Evolutionary conservation across 768 basidiomycete genomes (phyloP).

Genomic region (Imleria badia): DNA sequence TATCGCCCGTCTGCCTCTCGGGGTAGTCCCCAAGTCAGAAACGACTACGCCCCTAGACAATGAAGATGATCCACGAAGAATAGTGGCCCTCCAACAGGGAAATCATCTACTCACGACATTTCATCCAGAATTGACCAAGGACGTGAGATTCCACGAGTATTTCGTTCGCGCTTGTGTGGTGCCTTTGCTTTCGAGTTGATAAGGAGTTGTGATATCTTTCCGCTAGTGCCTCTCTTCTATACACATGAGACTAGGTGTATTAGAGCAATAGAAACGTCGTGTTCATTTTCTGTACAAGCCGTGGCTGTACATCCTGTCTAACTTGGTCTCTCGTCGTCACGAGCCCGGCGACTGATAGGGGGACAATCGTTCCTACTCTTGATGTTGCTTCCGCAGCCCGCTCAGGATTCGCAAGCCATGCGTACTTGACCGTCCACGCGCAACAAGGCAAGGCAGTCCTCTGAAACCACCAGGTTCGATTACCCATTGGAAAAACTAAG

Average conservation of each 20-base stretch:
- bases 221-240: background rate
- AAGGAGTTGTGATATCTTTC: background rate
- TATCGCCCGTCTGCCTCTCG: conserved; percentile 64
- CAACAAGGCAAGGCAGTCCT: too few species aligned
- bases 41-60: conserved; percentile 37
- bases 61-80: conserved; percentile 56
- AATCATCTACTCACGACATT: conserved; percentile 84
- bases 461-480: too few species aligned
- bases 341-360: too few species aligned
- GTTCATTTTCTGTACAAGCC: too few species aligned
- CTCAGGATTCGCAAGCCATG: too few species aligned
- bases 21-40: conserved; percentile 44
- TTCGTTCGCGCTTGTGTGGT: conserved; percentile 78
- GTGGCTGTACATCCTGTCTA: too few species aligned
- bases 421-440: too few species aligned
- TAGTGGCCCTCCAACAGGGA: conserved; percentile 87
- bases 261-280: background rate
- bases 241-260: background rate
- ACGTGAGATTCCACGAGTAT: conserved; percentile 88
- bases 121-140: conserved; percentile 90
- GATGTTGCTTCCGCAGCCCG: too few species aligned
- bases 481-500: too few species aligned
- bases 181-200: conserved; percentile 16
- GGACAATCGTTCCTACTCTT: too few species aligned
- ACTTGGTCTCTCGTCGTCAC: too few species aligned